phyloP scores from a whole-genome alignment of 495 filamentous ascomycete species.

The Podospora didyma region DNA sequence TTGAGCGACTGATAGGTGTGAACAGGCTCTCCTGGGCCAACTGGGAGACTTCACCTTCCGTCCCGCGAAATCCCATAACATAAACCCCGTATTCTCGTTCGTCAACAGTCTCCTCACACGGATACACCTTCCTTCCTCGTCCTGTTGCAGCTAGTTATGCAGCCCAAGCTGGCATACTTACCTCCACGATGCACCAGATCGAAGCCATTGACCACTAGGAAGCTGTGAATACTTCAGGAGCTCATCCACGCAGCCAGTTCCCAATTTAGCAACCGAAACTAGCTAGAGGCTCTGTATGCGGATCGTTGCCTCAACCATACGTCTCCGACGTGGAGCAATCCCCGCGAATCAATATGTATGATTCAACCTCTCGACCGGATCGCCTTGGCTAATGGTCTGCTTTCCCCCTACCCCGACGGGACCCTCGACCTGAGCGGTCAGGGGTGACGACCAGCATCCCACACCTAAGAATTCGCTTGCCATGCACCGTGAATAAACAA shows the following conservation, averaged over 20 bases:
- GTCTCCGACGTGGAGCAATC: constrained; percentile 2
- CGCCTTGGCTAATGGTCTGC: too few species aligned
- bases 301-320: background rate
- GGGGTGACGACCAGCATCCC: too few species aligned
- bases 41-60: background rate
- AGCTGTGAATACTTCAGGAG: background rate
- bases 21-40: background rate
- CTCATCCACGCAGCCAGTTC: background rate
- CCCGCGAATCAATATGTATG: background rate
- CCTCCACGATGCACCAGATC: background rate
- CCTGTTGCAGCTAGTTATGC: background rate
- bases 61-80: background rate
- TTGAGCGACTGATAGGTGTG: background rate
- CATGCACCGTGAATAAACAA: too few species aligned
- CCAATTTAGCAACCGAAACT: background rate
- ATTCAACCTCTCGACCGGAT: constrained; percentile 1
- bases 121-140: constrained; percentile 2
- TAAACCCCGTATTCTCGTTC: background rate
- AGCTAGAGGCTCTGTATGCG: background rate
- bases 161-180: background rate
- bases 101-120: background rate
- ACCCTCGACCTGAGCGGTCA: too few species aligned
- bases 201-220: background rate
- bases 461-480: too few species aligned
- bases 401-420: too few species aligned